Percentiles rank a stretch among this genome's conserved stretches.
phyloP scores from a whole-genome alignment of 352 stramenopile genomes.

The Pythium rishiriense region DNA sequence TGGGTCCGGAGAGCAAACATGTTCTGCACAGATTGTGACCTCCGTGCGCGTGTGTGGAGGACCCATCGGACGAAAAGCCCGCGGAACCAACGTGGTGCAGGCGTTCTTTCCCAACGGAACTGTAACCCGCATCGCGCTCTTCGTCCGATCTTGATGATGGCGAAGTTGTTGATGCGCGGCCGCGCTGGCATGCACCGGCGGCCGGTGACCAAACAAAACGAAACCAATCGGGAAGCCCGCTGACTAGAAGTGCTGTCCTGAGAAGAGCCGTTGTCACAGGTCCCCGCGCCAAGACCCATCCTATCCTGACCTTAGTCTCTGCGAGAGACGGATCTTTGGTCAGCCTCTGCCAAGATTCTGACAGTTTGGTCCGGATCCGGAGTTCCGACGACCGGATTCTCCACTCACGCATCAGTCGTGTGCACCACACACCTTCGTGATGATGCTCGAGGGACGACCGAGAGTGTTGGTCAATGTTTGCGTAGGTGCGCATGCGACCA shows the following conservation, averaged over 20 bases:
- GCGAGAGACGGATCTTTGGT: not conserved
- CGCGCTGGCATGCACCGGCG: not conserved
- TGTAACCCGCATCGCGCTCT: not conserved
- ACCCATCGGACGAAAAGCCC: not conserved
- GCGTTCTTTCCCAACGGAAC: not conserved
- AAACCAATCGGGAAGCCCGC: not conserved
- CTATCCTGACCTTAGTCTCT: not conserved
- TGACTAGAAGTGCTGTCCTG: not conserved
- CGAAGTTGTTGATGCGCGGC: slow-evolving; percentile 10
- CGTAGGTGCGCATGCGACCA: slow-evolving; percentile 11
- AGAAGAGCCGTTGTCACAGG: slow-evolving; percentile 16
- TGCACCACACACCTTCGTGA: slow-evolving; percentile 17
- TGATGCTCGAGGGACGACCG: slow-evolving; percentile 1
- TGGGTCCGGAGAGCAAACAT: not conserved
- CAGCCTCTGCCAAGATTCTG: not conserved
- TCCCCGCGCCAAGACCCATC: not conserved
- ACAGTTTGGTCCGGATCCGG: not conserved
- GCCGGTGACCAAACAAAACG: not conserved
- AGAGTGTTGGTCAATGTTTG: slow-evolving; percentile 19
- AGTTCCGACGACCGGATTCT: slow-evolving; percentile 11
- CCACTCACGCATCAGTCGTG: slow-evolving; percentile 5
- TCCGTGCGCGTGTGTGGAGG: too few species aligned
- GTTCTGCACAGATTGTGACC: too few species aligned
- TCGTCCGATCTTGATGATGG: slow-evolving; percentile 17
- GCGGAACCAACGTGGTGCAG: not conserved